Base-by-base conservation (phyloP, 495 filamentous ascomycete genomes). In the Penicillium cosmopolitanum region DNA sequence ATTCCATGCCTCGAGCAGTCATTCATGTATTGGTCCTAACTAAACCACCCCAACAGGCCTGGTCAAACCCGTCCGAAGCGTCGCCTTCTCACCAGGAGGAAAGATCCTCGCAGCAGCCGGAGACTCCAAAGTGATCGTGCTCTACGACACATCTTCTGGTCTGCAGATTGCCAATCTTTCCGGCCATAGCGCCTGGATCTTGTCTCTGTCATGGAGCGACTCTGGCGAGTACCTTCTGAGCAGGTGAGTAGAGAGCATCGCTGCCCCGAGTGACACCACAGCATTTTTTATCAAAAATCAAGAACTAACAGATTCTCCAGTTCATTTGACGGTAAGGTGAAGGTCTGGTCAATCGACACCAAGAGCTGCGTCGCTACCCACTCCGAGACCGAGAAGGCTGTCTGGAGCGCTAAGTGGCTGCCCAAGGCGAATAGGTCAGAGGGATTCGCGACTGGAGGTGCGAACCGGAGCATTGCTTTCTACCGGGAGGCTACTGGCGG, bases 151-250 rank as follows among this genome's bases (percentile, higher is more conserved):
- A 46, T 80, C 84, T 35, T 91, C 94, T 60, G 96, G 96, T 18
- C 93, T 97, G 68, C 95, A 97, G 70, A 88, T 97, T 5, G 90
- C 87, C 44, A 96, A 91, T 66, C 78, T 98, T 3, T 80, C 83
- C 0, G 89, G 93, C 0, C 89, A 96, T 64, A 79, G 83, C 1
- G 87, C 90, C 33, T 98, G 94, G 94, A 84, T 98, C 48, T 85
- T 94, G 51, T 89, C 88, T 21, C 79, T 98, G 44, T 89, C 95
- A 56, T 98, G 93, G 93, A 98, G 87, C 69, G 81, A 87, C 63
- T 95, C 90, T n/a, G 95, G 95, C 42, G 94, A 98, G 68, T 96
- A 92, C 73, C 79, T 98, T 35, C 80, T 97, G 6, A 94, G 89
- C 70, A 90, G 93, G 87, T 89, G 73, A 61, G 82, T 78, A 46